Base-by-base conservation (phyloP, 305 asterid genomes). In the Rubia occidens region DNA sequence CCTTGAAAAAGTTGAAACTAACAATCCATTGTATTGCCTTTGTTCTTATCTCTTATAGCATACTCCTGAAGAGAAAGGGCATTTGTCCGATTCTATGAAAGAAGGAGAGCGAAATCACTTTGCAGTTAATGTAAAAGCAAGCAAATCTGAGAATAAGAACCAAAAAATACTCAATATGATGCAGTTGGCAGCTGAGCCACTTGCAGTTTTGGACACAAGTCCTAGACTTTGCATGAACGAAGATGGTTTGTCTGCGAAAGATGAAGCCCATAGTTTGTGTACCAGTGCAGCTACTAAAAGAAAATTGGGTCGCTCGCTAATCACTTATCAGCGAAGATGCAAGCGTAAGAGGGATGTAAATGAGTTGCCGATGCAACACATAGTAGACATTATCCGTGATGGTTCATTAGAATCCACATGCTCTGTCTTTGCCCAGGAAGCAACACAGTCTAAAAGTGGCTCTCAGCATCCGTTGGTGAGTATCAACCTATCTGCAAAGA, bases 251-350 rank as follows among this genome's bases (percentile, higher is more conserved):
- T 49, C 55, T 35, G 29, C 59, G 71, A 74, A 81, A 64, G 83
- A 74, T 58, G 67, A 69, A 61, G 6, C 55, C 51, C 71, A 53
- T 60, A 60, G 64, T 40, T 66, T 26, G 35, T 5, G 74, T 72
- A 70, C 67, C 39, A 60, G 63, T 60, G 73, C 72, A 68, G 75
- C 56, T 68, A 37, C 63, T 32, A 68, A 77, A 64, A 73, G 84
- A 64, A 86, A 72, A 79, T 72, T 66, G 37, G 8, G 66, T 64
- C 74, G 84, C 3, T 72, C 84, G 20, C 68, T 85, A 59, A 78
- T 84, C 66, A 89, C 87, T 76, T 89, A 84, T 73, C 62, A 70
- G 73, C 80, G 91, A 75, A 81, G 95, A 77, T 76, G 78, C 76
- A 87, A 85, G 81, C 79, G 77, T 56, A 82, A 73, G 11, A 82